Percentiles rank a stretch among this genome's conserved stretches.
Evolutionary conservation across 2,329 filamentous ascomycete species (phyloP).

Genomic region (Stenocarpella maydis): DNA sequence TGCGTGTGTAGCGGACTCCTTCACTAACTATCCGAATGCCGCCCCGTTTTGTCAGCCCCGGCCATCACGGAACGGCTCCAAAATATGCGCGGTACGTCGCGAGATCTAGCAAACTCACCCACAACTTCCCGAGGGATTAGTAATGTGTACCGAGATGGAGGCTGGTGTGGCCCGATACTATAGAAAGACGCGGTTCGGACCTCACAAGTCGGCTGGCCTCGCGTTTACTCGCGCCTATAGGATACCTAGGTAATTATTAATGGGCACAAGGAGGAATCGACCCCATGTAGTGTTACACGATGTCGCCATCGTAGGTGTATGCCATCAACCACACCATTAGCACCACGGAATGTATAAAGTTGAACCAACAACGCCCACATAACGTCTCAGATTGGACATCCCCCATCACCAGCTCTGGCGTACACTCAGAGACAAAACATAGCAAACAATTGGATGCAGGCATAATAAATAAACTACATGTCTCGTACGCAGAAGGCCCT

Average conservation of each 20-base stretch:
- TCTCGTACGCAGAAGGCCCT: slow-evolving; percentile 40
- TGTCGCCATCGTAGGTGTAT: neutral
- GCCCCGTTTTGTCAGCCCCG: slow-evolving; percentile 8
- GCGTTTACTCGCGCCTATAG: neutral
- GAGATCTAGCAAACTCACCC: too few relatives aligned
- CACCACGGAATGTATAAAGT: slow-evolving; percentile 1
- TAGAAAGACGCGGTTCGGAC: neutral
- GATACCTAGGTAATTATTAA: slow-evolving; percentile 5
- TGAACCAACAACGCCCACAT: neutral
- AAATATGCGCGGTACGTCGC: neutral
- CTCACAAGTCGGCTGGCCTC: neutral
- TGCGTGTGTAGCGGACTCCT: neutral
- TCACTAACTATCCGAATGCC: neutral
- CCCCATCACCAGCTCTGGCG: neutral
- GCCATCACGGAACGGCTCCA: neutral
- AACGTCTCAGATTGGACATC: neutral
- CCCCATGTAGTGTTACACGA: neutral
- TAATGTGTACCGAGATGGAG: neutral
- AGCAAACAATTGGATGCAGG: neutral
- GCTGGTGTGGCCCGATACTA: neutral
- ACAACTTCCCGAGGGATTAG: neutral
- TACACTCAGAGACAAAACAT: neutral
- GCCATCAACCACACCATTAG: neutral
- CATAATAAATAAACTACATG: neutral
- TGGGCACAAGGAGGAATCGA: neutral